Evolutionary conservation across 257 asterid genomes (phyloP).

Genomic region (Ballota nigra): DNA sequence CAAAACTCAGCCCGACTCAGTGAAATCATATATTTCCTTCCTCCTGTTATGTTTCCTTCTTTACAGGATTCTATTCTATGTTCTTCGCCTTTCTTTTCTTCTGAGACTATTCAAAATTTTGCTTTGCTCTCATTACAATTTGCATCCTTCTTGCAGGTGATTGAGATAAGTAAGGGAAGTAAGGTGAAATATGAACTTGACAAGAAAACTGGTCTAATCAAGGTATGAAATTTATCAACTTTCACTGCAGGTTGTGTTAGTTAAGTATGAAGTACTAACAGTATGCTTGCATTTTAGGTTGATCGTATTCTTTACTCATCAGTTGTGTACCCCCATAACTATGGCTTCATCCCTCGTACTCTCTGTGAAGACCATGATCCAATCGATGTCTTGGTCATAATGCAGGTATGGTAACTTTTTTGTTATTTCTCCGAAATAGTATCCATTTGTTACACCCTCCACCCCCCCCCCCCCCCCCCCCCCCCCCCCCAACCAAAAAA

Average conservation of each 20-base stretch:
- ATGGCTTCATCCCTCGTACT: slow-evolving; percentile 96
- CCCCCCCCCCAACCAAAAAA: neutral
- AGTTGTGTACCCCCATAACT: slow-evolving; percentile 98
- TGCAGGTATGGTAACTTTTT: slow-evolving; percentile 69
- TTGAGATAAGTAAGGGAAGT: slow-evolving; percentile 91
- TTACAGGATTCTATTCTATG: neutral
- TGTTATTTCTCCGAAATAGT: neutral
- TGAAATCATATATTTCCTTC: neutral
- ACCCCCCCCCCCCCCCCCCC: neutral
- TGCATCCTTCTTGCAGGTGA: slow-evolving; percentile 54
- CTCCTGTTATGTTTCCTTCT: slow-evolving; percentile 5
- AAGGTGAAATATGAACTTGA: slow-evolving; percentile 98
- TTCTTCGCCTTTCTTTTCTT: neutral
- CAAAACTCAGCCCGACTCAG: neutral
- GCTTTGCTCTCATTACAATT: slow-evolving; percentile 6
- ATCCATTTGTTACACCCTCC: neutral
- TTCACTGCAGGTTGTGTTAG: neutral
- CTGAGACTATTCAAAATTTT: neutral
- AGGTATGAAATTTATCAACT: slow-evolving; percentile 44
- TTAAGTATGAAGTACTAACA: slow-evolving; percentile 10
- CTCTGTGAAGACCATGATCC: slow-evolving; percentile 95
- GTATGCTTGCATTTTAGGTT: slow-evolving; percentile 48
- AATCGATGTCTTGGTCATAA: slow-evolving; percentile 89
- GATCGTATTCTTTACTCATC: slow-evolving; percentile 96
- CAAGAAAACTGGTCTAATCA: slow-evolving; percentile 93